Base-by-base conservation (phyloP, 306 rosid genomes). In the Morella rubra region DNA sequence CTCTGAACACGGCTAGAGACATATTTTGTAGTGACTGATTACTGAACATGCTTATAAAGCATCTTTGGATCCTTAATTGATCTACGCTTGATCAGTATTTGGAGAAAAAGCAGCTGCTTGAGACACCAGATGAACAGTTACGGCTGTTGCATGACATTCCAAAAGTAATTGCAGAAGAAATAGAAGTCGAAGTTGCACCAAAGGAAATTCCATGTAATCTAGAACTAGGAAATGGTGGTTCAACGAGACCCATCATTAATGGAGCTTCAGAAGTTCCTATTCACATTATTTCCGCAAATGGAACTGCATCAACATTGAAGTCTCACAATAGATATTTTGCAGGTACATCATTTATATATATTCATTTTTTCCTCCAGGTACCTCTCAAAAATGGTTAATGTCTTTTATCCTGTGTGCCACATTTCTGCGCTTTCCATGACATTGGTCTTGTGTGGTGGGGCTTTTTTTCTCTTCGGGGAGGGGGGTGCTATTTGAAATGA, bases 61-160 rank as follows among this genome's bases (percentile, higher is more conserved):
- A 14, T 15, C 22, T 37, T 51, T 67, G 73, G 65, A 77, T 85
- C 98, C 93, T 90, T 90, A 85, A 90, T 77, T 77, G 19, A 69
- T 80, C 44, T 83, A 93, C 92, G 81, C 85, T 91, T 74, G 84
- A 60, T 54, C 92, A 90, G 76, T 90, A 90, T 81, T 81, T 93
- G 59, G 90, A 81, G 53, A 91, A 76, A 85, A 88, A 85, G 86
- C 87, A 82, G 49, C 87, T 88, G 84, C 97, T 93, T 70, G 85
- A 87, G 77, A 82, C 62, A 77, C 84, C 81, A 19, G 93, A 81
- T 14, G 97, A 93, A 79, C 97, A 86, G 75, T 81, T 82, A 45
- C 85, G 90, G 46, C 72, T 93, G 71, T 82, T 93, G 88, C 75
- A 0, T 44, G 96, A 90, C 78, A 47, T 88, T 72, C 98, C 98